Evolutionary conservation across 352 stramenopile species (phyloP).

Genomic region (Phytophthora colocasiae): DNA sequence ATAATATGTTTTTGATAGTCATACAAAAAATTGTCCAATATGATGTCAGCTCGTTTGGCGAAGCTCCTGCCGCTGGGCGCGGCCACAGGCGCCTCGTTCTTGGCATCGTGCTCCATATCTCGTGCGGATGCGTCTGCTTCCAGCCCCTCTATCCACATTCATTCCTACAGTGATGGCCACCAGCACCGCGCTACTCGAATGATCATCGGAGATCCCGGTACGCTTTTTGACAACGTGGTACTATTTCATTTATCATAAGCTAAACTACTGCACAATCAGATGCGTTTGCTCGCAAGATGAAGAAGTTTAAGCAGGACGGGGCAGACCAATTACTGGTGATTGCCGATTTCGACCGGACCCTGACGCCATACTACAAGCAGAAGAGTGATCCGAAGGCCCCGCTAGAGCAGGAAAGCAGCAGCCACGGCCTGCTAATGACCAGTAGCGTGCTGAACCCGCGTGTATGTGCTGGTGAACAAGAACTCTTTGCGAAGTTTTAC

Average conservation of each 20-base stretch:
- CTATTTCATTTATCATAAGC: not conserved
- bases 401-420: constrained; percentile 38
- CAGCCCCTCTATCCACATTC: constrained; percentile 9
- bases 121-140: constrained; percentile 3
- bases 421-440: constrained; percentile 42
- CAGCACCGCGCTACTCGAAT: constrained; percentile 30
- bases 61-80: constrained; percentile 20
- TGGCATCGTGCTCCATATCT: constrained; percentile 11
- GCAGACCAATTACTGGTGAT: constrained; percentile 74
- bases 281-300: constrained; percentile 73
- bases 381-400: constrained; percentile 8
- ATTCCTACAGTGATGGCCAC: constrained; percentile 30
- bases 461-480: constrained; percentile 40
- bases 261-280: constrained; percentile 38
- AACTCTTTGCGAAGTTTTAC: constrained; percentile 73
- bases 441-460: constrained; percentile 31
- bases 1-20: too few relatives aligned
- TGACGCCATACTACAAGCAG: constrained; percentile 61
- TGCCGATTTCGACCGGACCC: constrained; percentile 78
- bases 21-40: too few relatives aligned
- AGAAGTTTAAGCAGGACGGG: constrained; percentile 71
- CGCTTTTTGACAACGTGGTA: not conserved
- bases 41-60: not conserved
- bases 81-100: constrained; percentile 11
- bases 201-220: constrained; percentile 52